Evolutionary conservation across 1,284 basidiomycete species (phyloP).

Genomic region (Cutaneotrichosporon spelunceum): DNA sequence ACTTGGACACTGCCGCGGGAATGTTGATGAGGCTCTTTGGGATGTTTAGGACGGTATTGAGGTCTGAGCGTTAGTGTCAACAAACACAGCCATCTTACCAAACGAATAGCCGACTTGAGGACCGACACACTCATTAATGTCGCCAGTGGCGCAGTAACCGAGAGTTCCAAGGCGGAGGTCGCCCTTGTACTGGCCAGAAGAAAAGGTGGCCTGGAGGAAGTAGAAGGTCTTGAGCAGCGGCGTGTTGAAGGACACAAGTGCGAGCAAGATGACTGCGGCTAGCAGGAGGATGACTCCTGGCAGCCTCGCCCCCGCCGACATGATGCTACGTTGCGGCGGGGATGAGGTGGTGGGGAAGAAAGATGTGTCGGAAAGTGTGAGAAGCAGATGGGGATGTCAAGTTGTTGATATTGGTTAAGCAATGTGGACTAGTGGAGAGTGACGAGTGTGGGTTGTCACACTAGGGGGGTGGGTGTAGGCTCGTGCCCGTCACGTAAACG

Average conservation of each 20-base stretch:
- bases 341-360: background rate
- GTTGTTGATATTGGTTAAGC: background rate
- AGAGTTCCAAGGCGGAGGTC: constrained; percentile 75
- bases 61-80: constrained; percentile 56
- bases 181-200: constrained; percentile 57
- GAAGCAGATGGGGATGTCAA: background rate
- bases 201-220: constrained; percentile 72
- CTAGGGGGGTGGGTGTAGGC: background rate
- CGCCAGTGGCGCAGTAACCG: constrained; percentile 66
- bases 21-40: constrained; percentile 59
- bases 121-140: constrained; percentile 64
- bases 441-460: background rate
- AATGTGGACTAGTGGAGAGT: background rate
- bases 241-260: constrained; percentile 78
- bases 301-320: constrained; percentile 63
- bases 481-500: constrained; percentile 4
- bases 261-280: constrained; percentile 67
- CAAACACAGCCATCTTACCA: constrained; percentile 55
- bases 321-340: constrained; percentile 11
- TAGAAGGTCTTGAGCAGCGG: constrained; percentile 77
- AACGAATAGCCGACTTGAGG: constrained; percentile 78
- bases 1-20: constrained; percentile 66
- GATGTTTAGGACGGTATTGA: constrained; percentile 72
- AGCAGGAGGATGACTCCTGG: constrained; percentile 79
- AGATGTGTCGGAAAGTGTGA: background rate